Conservation (phyloP, 1,284 basidiomycete species). For the Tylopilus sp. region DNA sequence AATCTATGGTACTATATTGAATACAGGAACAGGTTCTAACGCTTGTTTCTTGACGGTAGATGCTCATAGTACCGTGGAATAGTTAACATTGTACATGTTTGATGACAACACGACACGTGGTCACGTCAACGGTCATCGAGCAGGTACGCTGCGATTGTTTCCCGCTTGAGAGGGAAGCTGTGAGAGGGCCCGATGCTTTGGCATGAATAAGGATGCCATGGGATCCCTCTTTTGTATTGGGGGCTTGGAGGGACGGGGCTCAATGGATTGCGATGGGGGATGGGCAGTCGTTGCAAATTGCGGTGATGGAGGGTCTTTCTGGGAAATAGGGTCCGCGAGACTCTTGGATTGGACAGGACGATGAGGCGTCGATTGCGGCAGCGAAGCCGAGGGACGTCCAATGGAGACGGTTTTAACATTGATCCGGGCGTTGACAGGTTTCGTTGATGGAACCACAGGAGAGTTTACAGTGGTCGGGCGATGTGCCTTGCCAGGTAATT, state of each 20-base stretch:
- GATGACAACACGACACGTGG: not conserved
- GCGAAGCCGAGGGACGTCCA: constrained; percentile 27
- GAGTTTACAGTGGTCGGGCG: constrained; percentile 37
- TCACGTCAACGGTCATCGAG: constrained; percentile 25
- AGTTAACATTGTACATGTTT: not conserved
- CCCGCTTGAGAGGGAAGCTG: constrained; percentile 45
- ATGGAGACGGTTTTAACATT: constrained; percentile 43
- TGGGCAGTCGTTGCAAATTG: constrained; percentile 14
- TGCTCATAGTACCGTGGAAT: constrained; percentile 4
- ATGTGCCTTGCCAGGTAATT: constrained; percentile 47
- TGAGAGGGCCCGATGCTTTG: constrained; percentile 65
- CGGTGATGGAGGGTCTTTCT: constrained; percentile 19
- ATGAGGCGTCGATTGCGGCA: constrained; percentile 10
- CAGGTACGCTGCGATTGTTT: constrained; percentile 19
- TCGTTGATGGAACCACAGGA: constrained; percentile 33
- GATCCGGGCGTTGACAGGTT: constrained; percentile 36
- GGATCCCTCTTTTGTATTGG: constrained; percentile 56
- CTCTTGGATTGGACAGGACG: constrained; percentile 13
- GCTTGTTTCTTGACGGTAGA: constrained; percentile 10
- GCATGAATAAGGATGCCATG: constrained; percentile 67
- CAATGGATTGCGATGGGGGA: constrained; percentile 16
- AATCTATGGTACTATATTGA: constrained; percentile 16
- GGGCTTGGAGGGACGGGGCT: constrained; percentile 33
- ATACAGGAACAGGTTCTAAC: constrained; percentile 12
- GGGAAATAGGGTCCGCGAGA: constrained; percentile 8